Evolutionary conservation across 2,329 filamentous ascomycete genomes (phyloP).

Genomic region (Colletotrichum sp.): DNA sequence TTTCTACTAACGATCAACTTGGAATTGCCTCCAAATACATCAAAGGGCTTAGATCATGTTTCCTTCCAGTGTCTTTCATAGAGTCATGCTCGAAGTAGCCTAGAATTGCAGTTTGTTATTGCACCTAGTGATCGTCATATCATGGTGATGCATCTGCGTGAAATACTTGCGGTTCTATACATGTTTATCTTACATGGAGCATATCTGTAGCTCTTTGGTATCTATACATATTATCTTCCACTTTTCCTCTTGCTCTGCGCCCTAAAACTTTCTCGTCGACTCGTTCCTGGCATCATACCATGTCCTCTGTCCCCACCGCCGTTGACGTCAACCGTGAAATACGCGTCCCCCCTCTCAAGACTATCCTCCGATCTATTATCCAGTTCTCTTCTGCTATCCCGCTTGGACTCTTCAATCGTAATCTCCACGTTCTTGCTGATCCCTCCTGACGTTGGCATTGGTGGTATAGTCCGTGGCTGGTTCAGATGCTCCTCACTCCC

Average conservation of each 20-base stretch:
- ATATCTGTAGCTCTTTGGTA: not conserved
- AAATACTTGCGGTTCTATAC: not conserved
- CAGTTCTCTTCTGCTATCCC: not conserved
- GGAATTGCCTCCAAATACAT: not conserved
- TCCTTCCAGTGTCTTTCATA: not conserved
- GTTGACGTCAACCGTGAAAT: not conserved
- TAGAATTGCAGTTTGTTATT: not conserved
- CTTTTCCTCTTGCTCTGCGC: not conserved
- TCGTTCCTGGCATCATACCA: not conserved
- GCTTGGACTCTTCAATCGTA: not conserved
- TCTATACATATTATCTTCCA: not conserved
- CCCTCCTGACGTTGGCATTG: not conserved
- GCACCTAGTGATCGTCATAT: not conserved
- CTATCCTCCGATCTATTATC: not conserved
- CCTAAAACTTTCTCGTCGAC: not conserved
- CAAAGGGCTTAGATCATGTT: not conserved
- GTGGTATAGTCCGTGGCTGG: not conserved
- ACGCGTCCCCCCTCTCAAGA: not conserved
- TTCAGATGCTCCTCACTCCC: slow-evolving; percentile 16
- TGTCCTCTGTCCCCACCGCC: not conserved
- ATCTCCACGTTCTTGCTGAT: slow-evolving; percentile 19
- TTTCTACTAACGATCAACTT: not conserved
- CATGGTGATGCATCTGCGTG: not conserved
- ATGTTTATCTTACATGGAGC: not conserved
- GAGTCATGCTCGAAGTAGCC: not conserved